Base-by-base conservation (phyloP, 805 yeast genomes). In the Saccharomyces eubayanus region DNA sequence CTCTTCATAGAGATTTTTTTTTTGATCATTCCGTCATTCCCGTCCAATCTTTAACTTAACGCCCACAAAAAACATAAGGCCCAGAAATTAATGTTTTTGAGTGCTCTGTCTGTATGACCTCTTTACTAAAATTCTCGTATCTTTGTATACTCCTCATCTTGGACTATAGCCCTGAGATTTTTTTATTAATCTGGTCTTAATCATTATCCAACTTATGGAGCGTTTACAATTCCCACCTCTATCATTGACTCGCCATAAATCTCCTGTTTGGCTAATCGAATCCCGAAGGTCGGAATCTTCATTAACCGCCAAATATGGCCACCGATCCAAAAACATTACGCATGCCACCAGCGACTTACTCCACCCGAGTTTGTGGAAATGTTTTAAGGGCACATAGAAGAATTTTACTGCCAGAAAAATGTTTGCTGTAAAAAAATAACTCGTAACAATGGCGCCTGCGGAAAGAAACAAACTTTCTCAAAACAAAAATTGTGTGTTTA, bases 101-200 rank as follows among this genome's bases (percentile, higher is more conserved):
- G 77, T 64, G 4, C 77, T 58, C 45, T 73, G 73, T 3, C 89
- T 85, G 61, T 85, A 84, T 1, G 89, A 87, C 2, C 89, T 89
- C 63, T 84, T 89, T 1, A 79, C 43, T n/a, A 70, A 60, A 12
- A 72, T n/a, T n/a, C 58, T 11, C 67, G 69, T 41, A 75, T 61
- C 28, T 59, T 54, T 47, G 50, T 53, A 16, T 60, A 61, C 36
- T 63, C 70, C 48, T 63, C 59, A 14, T 66, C 62, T 36, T 69
- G 68, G 58, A 6, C 51, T 41, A 51, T 63, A 58, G n/a, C 65
- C 63, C 40, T 68, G 69, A 11, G 76, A 58, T 45, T 61, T 60
- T 41, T 61, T 70, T 5, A 83, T 77, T 47, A 77, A 65, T 52
- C 84, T 84, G 5, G 70, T 70, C 60, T 79, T 79, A 31, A 77